Percentiles rank a stretch among this genome's conserved stretches.
These are phyloP conservation scores for Fonsecaea erecta DNA, from an alignment of 2,329 filamentous ascomycete genomes.

Conservation along the genomic window DNA sequence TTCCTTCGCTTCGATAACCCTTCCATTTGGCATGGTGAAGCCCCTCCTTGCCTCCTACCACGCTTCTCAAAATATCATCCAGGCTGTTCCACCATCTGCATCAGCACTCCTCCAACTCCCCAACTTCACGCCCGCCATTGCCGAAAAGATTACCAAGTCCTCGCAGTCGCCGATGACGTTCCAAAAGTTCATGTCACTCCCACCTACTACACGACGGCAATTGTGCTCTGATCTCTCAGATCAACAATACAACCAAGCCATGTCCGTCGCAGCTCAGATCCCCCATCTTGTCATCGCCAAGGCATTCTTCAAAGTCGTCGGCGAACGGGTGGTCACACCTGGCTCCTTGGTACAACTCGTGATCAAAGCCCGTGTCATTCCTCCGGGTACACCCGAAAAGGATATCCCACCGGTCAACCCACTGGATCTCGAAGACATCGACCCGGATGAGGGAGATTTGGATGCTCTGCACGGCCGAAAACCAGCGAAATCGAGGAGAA, in stretches of 20 bases:
- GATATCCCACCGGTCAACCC: conserved; percentile 76
- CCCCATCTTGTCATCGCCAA: conserved; percentile 84
- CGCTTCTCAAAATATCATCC: conserved; percentile 83
- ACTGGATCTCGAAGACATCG: conserved; percentile 83
- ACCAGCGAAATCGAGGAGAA: conserved; percentile 64
- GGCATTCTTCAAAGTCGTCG: conserved; percentile 97
- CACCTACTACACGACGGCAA: conserved; percentile 73
- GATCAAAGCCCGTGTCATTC: conserved; percentile 91
- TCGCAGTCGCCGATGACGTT: conserved; percentile 73
- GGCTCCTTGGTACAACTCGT: conserved; percentile 92
- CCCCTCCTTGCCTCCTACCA: conserved; percentile 83
- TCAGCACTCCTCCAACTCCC: conserved; percentile 93
- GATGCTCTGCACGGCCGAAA: conserved; percentile 80
- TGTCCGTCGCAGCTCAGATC: conserved; percentile 79
- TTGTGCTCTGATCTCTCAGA: conserved; percentile 71
- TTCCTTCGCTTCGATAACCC: conserved; percentile 81
- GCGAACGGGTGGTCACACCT: conserved; percentile 90
- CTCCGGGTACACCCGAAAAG: conserved; percentile 67
- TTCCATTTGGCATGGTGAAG: conserved; percentile 82
- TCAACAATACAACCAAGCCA: conserved; percentile 74
- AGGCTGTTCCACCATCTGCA: conserved; percentile 80
- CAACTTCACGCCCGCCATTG: conserved; percentile 71
- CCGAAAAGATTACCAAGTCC: conserved; percentile 58
- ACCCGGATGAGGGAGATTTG: conserved; percentile 89
- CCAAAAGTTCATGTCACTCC: conserved; percentile 85